Conservation (phyloP, 768 basidiomycete species). For the Russula sp. region DNA sequence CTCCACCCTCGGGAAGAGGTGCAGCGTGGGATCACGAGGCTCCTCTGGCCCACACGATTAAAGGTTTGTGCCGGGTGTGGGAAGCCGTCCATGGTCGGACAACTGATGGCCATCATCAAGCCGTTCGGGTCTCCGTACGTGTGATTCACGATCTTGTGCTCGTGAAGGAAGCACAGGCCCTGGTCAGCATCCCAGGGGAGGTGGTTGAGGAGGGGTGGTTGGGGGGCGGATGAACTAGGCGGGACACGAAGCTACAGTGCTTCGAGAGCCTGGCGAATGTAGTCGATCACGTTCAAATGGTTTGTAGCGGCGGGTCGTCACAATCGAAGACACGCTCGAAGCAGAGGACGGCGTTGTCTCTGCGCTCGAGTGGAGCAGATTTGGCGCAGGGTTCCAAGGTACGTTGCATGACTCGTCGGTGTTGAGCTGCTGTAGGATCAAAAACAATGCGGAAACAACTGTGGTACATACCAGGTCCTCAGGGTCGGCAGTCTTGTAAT, state of each 20-base stretch:
- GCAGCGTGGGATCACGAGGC: too few species aligned
- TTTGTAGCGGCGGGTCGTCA: conserved; percentile 39
- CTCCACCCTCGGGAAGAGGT: too few species aligned
- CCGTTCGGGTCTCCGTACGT: conserved; percentile 6
- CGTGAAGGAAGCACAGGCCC: conserved; percentile 19
- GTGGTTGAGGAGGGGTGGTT: background rate
- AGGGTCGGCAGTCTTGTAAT: background rate
- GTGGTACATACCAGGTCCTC: conserved; percentile 16
- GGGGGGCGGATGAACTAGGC: background rate
- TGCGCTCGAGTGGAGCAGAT: conserved; percentile 38
- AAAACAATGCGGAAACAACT: conserved; percentile 19
- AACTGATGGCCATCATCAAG: conserved; percentile 21
- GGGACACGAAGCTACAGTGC: conserved; percentile 15
- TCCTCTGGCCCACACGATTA: too few species aligned
- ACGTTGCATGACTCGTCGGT: conserved; percentile 37
- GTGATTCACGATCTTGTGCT: conserved; percentile 10
- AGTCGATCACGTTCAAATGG: conserved; percentile 43
- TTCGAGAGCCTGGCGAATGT: conserved; percentile 45
- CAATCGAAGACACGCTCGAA: conserved; percentile 40
- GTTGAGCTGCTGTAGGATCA: conserved; percentile 40
- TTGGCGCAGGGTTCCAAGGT: conserved; percentile 49
- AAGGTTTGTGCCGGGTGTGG: too few species aligned
- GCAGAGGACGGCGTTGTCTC: conserved; percentile 35
- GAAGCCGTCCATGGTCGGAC: background rate
- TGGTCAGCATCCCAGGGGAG: background rate